Base-by-base conservation (phyloP, 192 early-diverging fungal genomes). In the Backusella psychrophila region DNA sequence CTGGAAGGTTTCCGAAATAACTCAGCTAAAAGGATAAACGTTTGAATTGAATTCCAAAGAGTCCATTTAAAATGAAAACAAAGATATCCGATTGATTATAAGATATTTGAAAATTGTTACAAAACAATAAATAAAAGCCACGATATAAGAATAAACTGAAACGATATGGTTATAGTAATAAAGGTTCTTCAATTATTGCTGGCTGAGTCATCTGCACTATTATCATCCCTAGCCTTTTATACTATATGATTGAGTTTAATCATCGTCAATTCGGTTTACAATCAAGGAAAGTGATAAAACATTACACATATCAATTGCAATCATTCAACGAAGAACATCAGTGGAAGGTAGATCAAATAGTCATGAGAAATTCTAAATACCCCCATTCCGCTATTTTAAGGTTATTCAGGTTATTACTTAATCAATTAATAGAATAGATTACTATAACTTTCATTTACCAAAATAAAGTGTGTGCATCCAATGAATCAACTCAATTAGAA, bases 121-220 rank as follows among this genome's bases (percentile, higher is more conserved):
- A 56, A 26, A 56, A 56, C 53, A 56, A 56, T 56, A 56, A 56
- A 56, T 56, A 56, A 56, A 56, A 56, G 53, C 53, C 53, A 56
- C 53, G 8, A 56, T 26, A 21, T 15, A 39, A 39, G 42, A 44
- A 44, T 44, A 56, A 56, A n/a, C 21, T 56, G 53, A 56, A 56
- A 56, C 53, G 42, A 44, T 44, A 17, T 44, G 42, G 15, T 44
- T 44, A 44, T 44, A 44, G 42, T 44, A 44, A 44, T 39, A 39
- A 39, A 0, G 2, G 1, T 0, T 39, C 11, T 33, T 44, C 14
- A 17, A 15, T 15, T 44, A 4, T 14, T 44, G 42, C 15, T 44
- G 12, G 15, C 42, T 44, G 15, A 44, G 15, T 14, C 42, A 44
- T 4, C 12, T 17, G 12, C 15, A 44, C 0, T 44, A 17, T 44